Conservation (phyloP, 225 moss, liverwort and hornwort genomes). For the Lunularia cruciata region DNA sequence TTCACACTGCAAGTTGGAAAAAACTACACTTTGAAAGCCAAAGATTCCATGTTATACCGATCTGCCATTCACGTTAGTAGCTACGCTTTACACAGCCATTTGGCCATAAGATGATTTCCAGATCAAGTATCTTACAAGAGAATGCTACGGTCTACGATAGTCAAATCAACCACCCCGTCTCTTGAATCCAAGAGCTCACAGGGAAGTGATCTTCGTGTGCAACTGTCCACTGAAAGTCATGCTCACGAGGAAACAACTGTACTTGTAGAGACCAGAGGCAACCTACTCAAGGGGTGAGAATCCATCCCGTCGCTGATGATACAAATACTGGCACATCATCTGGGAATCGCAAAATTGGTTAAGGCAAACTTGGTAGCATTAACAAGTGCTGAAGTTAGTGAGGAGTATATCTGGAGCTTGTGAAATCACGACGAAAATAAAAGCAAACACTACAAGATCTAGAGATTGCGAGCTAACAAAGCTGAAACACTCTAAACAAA, state of each 20-base stretch:
- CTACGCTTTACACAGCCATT: neutral
- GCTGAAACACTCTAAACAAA: too few relatives aligned
- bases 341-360: neutral
- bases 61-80: neutral
- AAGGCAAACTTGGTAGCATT: too few relatives aligned
- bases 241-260: constrained; percentile 1
- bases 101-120: neutral
- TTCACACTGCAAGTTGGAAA: too few relatives aligned
- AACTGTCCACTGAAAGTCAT: neutral
- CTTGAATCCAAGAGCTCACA: neutral
- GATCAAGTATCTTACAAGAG: constrained; percentile 9
- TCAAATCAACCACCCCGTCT: neutral
- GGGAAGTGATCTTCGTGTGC: neutral
- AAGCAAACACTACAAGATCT: too few relatives aligned
- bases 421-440: too few relatives aligned
- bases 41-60: neutral
- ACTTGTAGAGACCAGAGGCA: neutral
- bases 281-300: constrained; percentile 28
- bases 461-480: too few relatives aligned
- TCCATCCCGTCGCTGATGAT: constrained; percentile 19
- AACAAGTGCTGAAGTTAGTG: too few relatives aligned
- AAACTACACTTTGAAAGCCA: neutral
- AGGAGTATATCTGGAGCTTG: too few relatives aligned
- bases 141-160: neutral
- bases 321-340: constrained; percentile 38